Base-by-base conservation (phyloP, 2,329 filamentous ascomycete species). In the Pestalotiopsis sp. region DNA sequence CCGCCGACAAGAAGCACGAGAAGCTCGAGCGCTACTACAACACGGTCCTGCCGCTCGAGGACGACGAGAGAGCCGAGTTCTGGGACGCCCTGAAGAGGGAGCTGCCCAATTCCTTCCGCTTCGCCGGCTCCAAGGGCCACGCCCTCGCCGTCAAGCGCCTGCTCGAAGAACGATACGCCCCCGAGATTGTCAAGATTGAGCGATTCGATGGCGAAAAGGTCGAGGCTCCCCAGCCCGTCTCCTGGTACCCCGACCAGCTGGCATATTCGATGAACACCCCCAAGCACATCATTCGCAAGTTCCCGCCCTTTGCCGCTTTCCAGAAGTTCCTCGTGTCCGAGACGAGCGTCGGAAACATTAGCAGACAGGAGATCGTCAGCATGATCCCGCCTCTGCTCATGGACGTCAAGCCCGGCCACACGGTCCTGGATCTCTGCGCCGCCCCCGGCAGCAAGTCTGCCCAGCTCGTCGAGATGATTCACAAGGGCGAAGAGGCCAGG, bases 191-290 rank as follows among this genome's bases (percentile, higher is more conserved):
- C 65, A 90, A 91, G 69, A 96, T 97, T 78, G 88, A 93, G 77
- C 89, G 93, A 80, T 89, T 91, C 77, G 94, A 99, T 81, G 95
- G 93, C 76, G 87, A 91, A 75, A 86, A 87, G 14, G 95, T 98
- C 73, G 90, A 95, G 70, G 90, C 96, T 13, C 96, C 96, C 11
- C 86, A 89, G 78, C 88, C 93, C 1, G 92, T 99, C 68, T 85
- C 90, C 39, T 98, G 95, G 94, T 99, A 97, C 80, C 96, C 96
- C 57, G 94, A 98, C 78, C 90, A 93, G 77, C 90, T 99, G 70
- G 96, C 96, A 64, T 99, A 97, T 92, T 94, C 91, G 81, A 98
- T 98, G 94, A 97, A 95, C 60, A 98, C 95, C 5, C 94, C 96
- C 71, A 99, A 98, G 87, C 95, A 97, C 78, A 92, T 98, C 73